phyloP scores from a whole-genome alignment of 169 alveolate species.

The Plasmodium malariae region DNA sequence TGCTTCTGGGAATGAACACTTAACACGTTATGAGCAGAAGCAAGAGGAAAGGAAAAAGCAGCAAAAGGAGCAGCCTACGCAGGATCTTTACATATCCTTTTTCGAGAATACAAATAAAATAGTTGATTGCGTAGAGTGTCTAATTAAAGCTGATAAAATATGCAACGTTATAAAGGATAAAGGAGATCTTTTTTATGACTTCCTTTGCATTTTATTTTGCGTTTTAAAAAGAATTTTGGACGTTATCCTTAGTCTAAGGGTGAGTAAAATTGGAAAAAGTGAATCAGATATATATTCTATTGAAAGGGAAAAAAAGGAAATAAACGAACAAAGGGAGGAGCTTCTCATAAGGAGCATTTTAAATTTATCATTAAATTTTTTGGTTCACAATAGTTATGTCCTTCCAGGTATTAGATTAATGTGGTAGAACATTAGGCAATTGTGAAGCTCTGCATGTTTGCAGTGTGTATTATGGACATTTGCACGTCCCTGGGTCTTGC shows the following conservation, averaged over 20 bases:
- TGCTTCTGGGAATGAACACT: not conserved
- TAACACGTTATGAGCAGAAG: conserved; percentile 1
- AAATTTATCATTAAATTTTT: conserved; percentile 8
- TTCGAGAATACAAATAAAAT: conserved; percentile 13
- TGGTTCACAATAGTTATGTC: conserved; percentile 1
- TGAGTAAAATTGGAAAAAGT: not conserved
- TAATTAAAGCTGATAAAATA: conserved; percentile 13
- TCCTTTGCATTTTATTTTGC: conserved; percentile 50
- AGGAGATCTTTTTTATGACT: conserved; percentile 16
- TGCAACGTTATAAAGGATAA: not conserved
- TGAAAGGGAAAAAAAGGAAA: not conserved
- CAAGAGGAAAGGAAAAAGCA: no score
- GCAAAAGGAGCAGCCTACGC: no score
- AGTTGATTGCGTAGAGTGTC: not conserved
- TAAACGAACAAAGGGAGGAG: not conserved
- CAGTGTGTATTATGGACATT: no score
- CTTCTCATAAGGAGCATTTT: not conserved
- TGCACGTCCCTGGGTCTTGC: not conserved
- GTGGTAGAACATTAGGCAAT: no score
- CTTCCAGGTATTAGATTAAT: conserved; percentile 12
- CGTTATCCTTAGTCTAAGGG: not conserved
- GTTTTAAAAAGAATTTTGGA: conserved; percentile 30
- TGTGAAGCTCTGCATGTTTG: not conserved
- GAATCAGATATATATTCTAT: not conserved
- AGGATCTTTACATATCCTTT: no score